Conservation (phyloP, 345 rosid species). For the Draba incana region DNA sequence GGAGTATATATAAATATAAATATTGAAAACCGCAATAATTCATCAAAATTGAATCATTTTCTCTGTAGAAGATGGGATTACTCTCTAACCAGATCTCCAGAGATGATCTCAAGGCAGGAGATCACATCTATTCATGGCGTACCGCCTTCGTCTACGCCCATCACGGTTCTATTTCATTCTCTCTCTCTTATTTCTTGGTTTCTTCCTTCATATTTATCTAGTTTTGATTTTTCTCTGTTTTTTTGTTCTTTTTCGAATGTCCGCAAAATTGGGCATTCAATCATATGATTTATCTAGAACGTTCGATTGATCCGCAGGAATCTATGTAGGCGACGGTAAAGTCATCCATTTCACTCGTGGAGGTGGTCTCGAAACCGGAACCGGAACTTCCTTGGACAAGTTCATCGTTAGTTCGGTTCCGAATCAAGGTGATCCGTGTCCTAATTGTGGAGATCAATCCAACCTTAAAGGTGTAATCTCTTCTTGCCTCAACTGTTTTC, state of each 20-base stretch:
- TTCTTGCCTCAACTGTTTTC: conserved; percentile 79
- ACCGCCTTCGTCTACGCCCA: conserved; percentile 68
- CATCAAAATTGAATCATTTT: conserved; percentile 7
- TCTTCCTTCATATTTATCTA: too few relatives aligned
- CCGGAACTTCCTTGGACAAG: conserved; percentile 63
- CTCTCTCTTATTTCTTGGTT: too few relatives aligned
- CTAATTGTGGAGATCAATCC: conserved; percentile 55
- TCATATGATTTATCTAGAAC: too few relatives aligned
- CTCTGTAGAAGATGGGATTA: conserved; percentile 53
- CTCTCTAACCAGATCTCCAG: conserved; percentile 57
- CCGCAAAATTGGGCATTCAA: too few relatives aligned
- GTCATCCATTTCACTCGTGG: conserved; percentile 82
- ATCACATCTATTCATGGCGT: conserved; percentile 90
- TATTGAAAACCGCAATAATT: background rate
- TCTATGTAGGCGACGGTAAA: conserved; percentile 62
- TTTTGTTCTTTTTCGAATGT: too few relatives aligned
- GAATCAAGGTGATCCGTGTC: conserved; percentile 53
- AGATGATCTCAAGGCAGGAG: conserved; percentile 63
- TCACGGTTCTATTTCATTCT: conserved; percentile 56
- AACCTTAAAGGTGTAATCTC: conserved; percentile 55
- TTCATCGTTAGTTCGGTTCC: conserved; percentile 56
- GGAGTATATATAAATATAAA: too few relatives aligned
- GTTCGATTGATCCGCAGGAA: conserved; percentile 44
- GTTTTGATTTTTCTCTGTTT: too few relatives aligned
- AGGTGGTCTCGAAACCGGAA: conserved; percentile 67